Evolutionary conservation across 768 basidiomycete genomes (phyloP).

Genomic region (Butyriboletus loyo): DNA sequence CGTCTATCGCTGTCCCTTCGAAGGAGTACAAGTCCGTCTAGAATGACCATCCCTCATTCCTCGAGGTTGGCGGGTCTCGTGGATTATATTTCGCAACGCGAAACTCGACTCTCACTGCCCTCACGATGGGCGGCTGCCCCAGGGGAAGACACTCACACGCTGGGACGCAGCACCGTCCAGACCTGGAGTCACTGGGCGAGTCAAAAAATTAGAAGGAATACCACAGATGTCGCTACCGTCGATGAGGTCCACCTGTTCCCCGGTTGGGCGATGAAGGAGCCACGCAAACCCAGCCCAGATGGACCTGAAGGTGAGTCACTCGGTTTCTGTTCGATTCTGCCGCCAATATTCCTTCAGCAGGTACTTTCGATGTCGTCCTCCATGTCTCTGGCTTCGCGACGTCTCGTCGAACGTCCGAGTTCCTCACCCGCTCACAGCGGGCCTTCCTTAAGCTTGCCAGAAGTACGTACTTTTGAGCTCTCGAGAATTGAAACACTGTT

Average conservation of each 20-base stretch:
- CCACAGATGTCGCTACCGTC: constrained; percentile 19
- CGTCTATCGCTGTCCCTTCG: not conserved
- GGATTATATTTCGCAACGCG: constrained; percentile 47
- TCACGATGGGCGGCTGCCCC: constrained; percentile 13
- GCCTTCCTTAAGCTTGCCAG: constrained; percentile 77
- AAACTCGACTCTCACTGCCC: constrained; percentile 32
- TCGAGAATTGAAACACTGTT: not conserved
- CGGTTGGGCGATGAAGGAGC: constrained; percentile 71
- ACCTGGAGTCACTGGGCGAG: constrained; percentile 65
- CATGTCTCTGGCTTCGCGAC: constrained; percentile 78
- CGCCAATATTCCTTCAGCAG: constrained; percentile 25
- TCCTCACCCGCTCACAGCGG: constrained; percentile 68
- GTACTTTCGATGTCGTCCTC: constrained; percentile 66
- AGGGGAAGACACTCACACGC: constrained; percentile 21
- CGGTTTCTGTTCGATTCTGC: not conserved
- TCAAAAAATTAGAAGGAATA: constrained; percentile 45
- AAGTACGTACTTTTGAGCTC: constrained; percentile 40
- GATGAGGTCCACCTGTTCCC: constrained; percentile 68
- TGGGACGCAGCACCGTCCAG: constrained; percentile 31
- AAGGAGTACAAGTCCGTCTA: constrained; percentile 6
- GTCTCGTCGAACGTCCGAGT: constrained; percentile 53
- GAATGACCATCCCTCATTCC: constrained; percentile 31
- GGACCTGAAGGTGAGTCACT: constrained; percentile 27
- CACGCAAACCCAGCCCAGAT: constrained; percentile 25
- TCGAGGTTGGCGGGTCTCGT: constrained; percentile 40